Evolutionary conservation across 1,284 basidiomycete genomes (phyloP).

Genomic region (Athelia psychrophila): DNA sequence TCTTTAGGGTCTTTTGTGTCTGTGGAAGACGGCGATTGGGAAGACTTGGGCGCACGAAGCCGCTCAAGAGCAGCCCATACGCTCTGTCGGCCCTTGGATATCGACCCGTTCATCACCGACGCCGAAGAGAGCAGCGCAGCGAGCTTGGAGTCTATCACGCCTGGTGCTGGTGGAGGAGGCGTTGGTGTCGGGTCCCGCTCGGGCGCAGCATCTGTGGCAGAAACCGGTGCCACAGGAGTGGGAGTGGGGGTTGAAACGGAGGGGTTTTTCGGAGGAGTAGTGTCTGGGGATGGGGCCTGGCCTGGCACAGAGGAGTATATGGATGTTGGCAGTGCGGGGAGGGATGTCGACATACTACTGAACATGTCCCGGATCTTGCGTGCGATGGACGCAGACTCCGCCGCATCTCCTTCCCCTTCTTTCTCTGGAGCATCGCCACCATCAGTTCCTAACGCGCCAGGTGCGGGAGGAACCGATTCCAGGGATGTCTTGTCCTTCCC

Average conservation of each 20-base stretch:
- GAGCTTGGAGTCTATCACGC: slow-evolving; percentile 37
- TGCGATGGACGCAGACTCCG: slow-evolving; percentile 36
- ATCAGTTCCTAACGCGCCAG: slow-evolving; percentile 9
- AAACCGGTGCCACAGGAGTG: slow-evolving; percentile 14
- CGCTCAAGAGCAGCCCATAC: slow-evolving; percentile 59
- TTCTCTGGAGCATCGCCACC: slow-evolving; percentile 8
- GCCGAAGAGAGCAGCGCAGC: slow-evolving; percentile 50
- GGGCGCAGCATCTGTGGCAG: not conserved
- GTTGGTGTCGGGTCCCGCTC: slow-evolving; percentile 23
- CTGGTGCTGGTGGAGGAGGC: slow-evolving; percentile 25
- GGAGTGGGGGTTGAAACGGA: slow-evolving; percentile 14
- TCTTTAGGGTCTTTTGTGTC: slow-evolving; percentile 2
- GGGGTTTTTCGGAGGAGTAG: slow-evolving; percentile 1
- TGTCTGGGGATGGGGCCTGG: slow-evolving; percentile 11
- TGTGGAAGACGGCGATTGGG: not conserved
- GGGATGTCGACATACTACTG: not conserved
- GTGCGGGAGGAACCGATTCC: slow-evolving; percentile 1
- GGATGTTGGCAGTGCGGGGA: no score
- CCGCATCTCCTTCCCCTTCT: slow-evolving; percentile 3
- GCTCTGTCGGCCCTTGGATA: slow-evolving; percentile 42
- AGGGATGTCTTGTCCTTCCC: slow-evolving; percentile 5
- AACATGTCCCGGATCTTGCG: slow-evolving; percentile 41
- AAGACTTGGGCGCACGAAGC: slow-evolving; percentile 31
- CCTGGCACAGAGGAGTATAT: slow-evolving; percentile 25
- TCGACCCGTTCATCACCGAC: slow-evolving; percentile 51